phyloP scores from a whole-genome alignment of 495 filamentous ascomycete species.

The Parmelia sp. region DNA sequence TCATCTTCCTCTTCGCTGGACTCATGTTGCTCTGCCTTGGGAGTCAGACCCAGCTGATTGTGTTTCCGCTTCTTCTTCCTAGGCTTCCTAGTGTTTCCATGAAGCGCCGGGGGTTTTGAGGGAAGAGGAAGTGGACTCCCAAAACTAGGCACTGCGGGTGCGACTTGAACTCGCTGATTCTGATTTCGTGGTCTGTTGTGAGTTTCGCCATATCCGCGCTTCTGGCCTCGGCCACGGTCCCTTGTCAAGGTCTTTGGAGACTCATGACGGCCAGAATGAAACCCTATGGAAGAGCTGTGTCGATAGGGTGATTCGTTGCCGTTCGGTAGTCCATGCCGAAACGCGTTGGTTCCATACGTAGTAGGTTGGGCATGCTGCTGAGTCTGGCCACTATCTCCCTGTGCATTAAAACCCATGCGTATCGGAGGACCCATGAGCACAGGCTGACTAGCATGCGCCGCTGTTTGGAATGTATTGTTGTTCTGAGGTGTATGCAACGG shows the following conservation, averaged over 20 bases:
- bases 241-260: constrained; percentile 18
- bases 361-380: constrained; percentile 40
- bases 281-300: constrained; percentile 14
- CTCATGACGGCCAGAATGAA: constrained; percentile 21
- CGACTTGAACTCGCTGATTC: constrained; percentile 40
- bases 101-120: constrained; percentile 54
- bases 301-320: constrained; percentile 23
- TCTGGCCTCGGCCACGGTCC: constrained; percentile 26
- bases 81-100: constrained; percentile 35
- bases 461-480: constrained; percentile 5
- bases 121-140: constrained; percentile 45
- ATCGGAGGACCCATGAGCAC: constrained; percentile 54
- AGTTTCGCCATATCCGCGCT: constrained; percentile 39
- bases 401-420: constrained; percentile 50
- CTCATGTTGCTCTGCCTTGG: constrained; percentile 64
- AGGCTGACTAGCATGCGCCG: constrained; percentile 33
- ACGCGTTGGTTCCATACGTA: constrained; percentile 32
- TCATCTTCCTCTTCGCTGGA: constrained; percentile 67
- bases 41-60: constrained; percentile 75
- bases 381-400: constrained; percentile 26
- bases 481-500: background rate
- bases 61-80: constrained; percentile 75
- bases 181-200: constrained; percentile 39
- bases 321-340: constrained; percentile 27
- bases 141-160: constrained; percentile 57